phyloP scores from a whole-genome alignment of 129 eudicot genomes.

The Glebionis coronaria region DNA sequence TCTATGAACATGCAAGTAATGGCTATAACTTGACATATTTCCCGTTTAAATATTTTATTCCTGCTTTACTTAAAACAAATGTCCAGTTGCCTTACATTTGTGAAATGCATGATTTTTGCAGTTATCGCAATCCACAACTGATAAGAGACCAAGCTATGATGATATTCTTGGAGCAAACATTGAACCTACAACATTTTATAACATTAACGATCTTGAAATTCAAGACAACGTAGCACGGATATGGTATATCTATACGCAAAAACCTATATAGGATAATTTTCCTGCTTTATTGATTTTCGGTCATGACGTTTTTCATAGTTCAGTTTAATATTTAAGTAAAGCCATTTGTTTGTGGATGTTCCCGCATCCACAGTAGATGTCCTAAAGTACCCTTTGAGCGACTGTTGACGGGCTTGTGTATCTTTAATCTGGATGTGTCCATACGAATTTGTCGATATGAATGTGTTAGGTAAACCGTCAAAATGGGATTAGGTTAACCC shows the following conservation, averaged over 20 bases:
- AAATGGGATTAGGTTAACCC: no score
- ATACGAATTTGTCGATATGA: no score
- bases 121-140: constrained; percentile 86
- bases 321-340: not conserved
- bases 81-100: constrained; percentile 7
- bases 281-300: not conserved
- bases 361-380: not conserved
- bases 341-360: not conserved
- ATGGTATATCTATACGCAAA: constrained; percentile 48
- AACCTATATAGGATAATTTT: constrained; percentile 2
- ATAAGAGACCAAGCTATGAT: constrained; percentile 84
- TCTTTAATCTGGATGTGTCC: not conserved
- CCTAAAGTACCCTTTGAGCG: not conserved
- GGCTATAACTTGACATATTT: no score
- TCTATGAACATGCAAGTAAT: constrained; percentile 94
- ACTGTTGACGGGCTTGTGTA: not conserved
- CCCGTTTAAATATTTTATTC: not conserved
- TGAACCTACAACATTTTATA: constrained; percentile 81
- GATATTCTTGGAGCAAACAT: constrained; percentile 85
- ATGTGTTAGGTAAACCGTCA: no score
- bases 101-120: constrained; percentile 24
- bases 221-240: constrained; percentile 95
- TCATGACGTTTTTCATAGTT: constrained; percentile 1
- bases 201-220: constrained; percentile 89
- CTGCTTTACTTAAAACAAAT: not conserved